Evolutionary conservation across 2,329 filamentous ascomycete genomes (phyloP).

Genomic region (Ceratocystis eucalypticola): DNA sequence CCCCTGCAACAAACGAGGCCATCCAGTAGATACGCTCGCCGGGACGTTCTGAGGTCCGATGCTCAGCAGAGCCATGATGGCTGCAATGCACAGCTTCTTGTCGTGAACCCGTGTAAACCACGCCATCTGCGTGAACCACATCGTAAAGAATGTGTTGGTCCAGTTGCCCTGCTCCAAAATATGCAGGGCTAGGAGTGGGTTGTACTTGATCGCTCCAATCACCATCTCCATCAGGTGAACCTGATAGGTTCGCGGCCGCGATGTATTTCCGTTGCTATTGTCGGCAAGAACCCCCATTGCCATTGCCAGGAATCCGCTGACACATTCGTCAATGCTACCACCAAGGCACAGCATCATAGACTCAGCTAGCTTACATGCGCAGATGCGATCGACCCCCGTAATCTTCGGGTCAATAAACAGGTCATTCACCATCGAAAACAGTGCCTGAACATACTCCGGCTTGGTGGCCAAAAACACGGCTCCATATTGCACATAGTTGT

Average conservation of each 20-base stretch:
- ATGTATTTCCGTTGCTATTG: constrained; percentile 38
- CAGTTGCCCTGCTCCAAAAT: constrained; percentile 82
- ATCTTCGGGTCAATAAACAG: constrained; percentile 91
- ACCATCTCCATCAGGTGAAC: constrained; percentile 98
- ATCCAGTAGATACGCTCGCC: constrained; percentile 83
- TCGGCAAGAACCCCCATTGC: constrained; percentile 70
- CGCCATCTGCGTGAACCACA: constrained; percentile 96
- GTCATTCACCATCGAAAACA: constrained; percentile 86
- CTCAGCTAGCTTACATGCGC: constrained; percentile 93
- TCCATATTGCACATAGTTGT: constrained; percentile 96
- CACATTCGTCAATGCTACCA: constrained; percentile 74
- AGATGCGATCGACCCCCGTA: constrained; percentile 86
- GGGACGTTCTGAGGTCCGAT: constrained; percentile 72
- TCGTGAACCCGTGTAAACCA: constrained; percentile 89
- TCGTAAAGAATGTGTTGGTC: constrained; percentile 98
- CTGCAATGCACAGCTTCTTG: constrained; percentile 95
- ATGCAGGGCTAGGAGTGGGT: constrained; percentile 69
- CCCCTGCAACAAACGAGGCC: constrained; percentile 79
- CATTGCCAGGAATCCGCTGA: constrained; percentile 77
- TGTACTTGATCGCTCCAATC: constrained; percentile 97
- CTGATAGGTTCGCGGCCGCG: constrained; percentile 83
- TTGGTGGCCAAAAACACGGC: constrained; percentile 67
- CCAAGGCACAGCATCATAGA: constrained; percentile 93
- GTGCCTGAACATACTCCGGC: constrained; percentile 70
- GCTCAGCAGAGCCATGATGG: constrained; percentile 73